Percentiles rank a stretch among this genome's conserved stretches.
These are phyloP conservation scores for Cinnamomum micranthum DNA, from an alignment of 164 flowering plant genomes.

Conservation along the genomic window DNA sequence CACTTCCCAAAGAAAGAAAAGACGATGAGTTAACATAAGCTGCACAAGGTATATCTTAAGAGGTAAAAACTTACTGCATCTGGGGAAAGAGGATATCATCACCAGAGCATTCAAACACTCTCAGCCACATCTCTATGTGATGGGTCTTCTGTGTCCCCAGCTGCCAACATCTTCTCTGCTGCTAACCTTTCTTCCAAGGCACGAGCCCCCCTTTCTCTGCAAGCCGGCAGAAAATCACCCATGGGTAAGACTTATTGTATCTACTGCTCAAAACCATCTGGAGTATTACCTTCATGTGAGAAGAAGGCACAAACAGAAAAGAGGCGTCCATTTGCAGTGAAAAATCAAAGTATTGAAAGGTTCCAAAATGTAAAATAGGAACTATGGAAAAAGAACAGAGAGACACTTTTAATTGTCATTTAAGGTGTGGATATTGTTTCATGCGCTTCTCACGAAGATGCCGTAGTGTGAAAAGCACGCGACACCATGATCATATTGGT, in stretches of 20 bases:
- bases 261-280: not conserved
- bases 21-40: not conserved
- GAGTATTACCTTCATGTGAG: not conserved
- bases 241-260: not conserved
- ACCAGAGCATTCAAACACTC: conserved; percentile 39
- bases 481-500: no score
- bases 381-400: no score
- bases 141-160: conserved; percentile 37
- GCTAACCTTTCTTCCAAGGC: conserved; percentile 95
- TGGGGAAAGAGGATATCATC: not conserved
- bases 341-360: not conserved
- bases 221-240: conserved; percentile 1
- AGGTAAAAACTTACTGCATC: not conserved
- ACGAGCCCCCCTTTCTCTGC: conserved; percentile 92
- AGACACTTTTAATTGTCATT: no score
- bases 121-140: conserved; percentile 44
- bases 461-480: no score
- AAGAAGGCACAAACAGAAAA: not conserved
- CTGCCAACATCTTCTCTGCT: conserved; percentile 46
- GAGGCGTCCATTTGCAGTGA: not conserved
- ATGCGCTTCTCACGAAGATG: no score
- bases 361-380: not conserved
- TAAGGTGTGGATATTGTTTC: no score
- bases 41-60: not conserved
- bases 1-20: not conserved